phyloP scores from a whole-genome alignment of 805 yeast genomes.

The Henningerozyma blattae region DNA sequence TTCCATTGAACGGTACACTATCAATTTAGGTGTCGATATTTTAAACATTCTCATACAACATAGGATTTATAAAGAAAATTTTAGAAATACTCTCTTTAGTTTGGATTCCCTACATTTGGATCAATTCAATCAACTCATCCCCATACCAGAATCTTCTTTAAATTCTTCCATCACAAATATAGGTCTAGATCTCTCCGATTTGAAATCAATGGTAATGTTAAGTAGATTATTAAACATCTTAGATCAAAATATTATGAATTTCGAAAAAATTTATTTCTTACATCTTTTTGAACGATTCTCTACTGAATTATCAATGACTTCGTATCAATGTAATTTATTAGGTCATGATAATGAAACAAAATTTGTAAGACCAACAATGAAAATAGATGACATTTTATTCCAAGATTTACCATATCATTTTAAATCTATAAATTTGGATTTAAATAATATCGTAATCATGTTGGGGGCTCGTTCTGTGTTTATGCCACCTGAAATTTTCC shows the following conservation, averaged over 20 bases:
- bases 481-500: constrained; percentile 29
- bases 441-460: constrained; percentile 14
- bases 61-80: constrained; percentile 6
- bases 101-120: constrained; percentile 13
- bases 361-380: no score
- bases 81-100: constrained; percentile 10
- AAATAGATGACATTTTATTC: constrained; percentile 13
- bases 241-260: constrained; percentile 16
- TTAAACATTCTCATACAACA: constrained; percentile 13
- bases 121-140: constrained; percentile 8
- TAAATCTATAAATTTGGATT: constrained; percentile 15
- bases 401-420: constrained; percentile 26
- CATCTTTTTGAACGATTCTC: constrained; percentile 20
- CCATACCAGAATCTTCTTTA: constrained; percentile 8
- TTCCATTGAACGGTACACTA: no score
- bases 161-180: constrained; percentile 14
- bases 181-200: constrained; percentile 17
- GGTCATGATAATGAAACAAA: constrained; percentile 2
- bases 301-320: constrained; percentile 9
- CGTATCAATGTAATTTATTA: constrained; percentile 9
- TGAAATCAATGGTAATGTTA: constrained; percentile 17
- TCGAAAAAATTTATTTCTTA: constrained; percentile 19
- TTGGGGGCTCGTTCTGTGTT: constrained; percentile 34
- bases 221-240: constrained; percentile 11
- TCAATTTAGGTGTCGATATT: constrained; percentile 6